Conservation (phyloP, 2,329 filamentous ascomycete genomes). For the Phialocephala sp. region DNA sequence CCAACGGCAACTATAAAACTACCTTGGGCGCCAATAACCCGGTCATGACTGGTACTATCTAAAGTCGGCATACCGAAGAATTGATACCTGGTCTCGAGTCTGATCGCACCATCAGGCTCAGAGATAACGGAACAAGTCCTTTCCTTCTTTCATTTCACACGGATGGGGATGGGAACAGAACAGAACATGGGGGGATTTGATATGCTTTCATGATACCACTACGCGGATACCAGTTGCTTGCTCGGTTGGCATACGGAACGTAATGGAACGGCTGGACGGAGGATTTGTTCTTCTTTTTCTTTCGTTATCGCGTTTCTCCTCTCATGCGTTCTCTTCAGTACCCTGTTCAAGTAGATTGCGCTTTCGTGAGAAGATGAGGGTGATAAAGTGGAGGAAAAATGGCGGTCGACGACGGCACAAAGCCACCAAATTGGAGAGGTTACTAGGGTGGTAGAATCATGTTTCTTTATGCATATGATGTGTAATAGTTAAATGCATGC, state of each 20-base stretch:
- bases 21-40: slow-evolving; percentile 36
- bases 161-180: background rate
- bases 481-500: too few relatives aligned
- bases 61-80: slow-evolving; percentile 9
- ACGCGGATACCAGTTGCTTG: slow-evolving; percentile 23
- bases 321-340: too few relatives aligned
- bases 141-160: slow-evolving; percentile 19
- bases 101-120: background rate
- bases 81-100: background rate
- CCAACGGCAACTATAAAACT: slow-evolving; percentile 26
- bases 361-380: too few relatives aligned
- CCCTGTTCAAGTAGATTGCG: too few relatives aligned
- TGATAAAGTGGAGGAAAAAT: too few relatives aligned
- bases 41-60: slow-evolving; percentile 31
- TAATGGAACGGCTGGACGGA: slow-evolving; percentile 2
- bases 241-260: slow-evolving; percentile 6
- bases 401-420: too few relatives aligned
- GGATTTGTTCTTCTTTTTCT: too few relatives aligned
- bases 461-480: too few relatives aligned
- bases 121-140: background rate
- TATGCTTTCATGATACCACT: slow-evolving; percentile 35
- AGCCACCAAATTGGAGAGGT: too few relatives aligned
- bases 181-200: slow-evolving; percentile 19
- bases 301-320: too few relatives aligned
- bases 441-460: too few relatives aligned